Evolutionary conservation across 192 early-diverging fungal genomes (phyloP), one percentile per base, ranked within the genome.

Genomic region (Podila minutissima): DNA sequence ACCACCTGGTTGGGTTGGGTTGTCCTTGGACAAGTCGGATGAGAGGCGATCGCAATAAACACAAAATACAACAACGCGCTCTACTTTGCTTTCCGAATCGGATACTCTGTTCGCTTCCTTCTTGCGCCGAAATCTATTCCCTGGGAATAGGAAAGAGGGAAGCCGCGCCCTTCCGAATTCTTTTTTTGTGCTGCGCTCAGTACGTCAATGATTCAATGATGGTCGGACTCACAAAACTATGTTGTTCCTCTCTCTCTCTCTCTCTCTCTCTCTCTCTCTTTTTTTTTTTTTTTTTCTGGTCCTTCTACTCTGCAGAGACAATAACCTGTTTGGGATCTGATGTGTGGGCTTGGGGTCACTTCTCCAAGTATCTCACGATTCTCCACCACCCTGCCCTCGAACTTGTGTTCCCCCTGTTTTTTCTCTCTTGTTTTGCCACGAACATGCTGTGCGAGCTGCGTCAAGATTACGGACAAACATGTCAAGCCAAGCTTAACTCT

Each of bases 351-450:
- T 4, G n/a, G 2, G 6, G 8, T 37, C 53, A 4, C 0, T 55
- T 55, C 53, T 55, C 53, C 53, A 55, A 55, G 53, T 55, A 55
- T 24, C 53, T 55, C 53, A 26, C 20, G 53, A n/a, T 24, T 55
- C 24, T 55, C 41, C 41, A 46, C 41, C 41, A 46, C 41, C 13
- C 3, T 46, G 12, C 41, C 41, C 41, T 46, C 15, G 41, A 17
- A 15, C 15, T 46, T 46, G 12, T 46, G 15, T 17, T 41, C 38
- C 41, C 15, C 41, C 15, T 11, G 2, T 13, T 41, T 12, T 2
- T 33, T 37, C 10, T 37, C 7, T 35, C 2, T 35, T 35, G 33
- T 37, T 8, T 37, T 37, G 35, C 13, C 41, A 46, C 41, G 41
- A 17, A 17, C 1, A 15, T 17, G 41, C 0, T 41, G 38, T 41